Base-by-base conservation (phyloP, 1,139 yeast species). In the Hemisphaericaspora xylofermentans region DNA sequence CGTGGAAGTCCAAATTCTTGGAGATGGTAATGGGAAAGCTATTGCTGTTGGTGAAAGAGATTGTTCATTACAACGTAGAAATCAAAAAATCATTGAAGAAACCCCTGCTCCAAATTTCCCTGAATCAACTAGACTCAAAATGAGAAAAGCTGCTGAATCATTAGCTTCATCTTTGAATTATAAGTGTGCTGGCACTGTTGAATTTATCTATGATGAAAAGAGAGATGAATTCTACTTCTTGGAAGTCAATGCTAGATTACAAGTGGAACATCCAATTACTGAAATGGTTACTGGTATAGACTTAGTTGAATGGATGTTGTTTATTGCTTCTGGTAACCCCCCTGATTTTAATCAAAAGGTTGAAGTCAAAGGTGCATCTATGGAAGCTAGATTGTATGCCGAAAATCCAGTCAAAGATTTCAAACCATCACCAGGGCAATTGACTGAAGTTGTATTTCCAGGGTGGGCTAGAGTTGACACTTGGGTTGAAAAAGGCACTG, bases 141-240 rank as follows among this genome's bases (percentile, higher is more conserved):
- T 93, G 86, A 81, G 91, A 65, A 70, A 71, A 39, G 94, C 97
- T 32, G 91, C 96, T 32, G 95, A 87, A 61, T 82, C 82, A 40
- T 72, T 93, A 48, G 96, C 84, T 43, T 63, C 88, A 8, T 68
- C 85, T 19, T 80, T 93, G 82, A 81, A 86, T 52, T 93, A 93
- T 68, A 88, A 87, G 66, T 82, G 96, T 66, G 98, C 98, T 37
- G 98, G 98, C 61, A 93, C 98, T 7, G 96, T 93, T 52, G 98
- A 93, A 66, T 93, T 84, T 60, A 91, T 93, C 54, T 91, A 88
- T 56, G 98, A 93, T 58, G 84, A 85, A 56, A 71, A 61, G 43
- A 72, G 95, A 52, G 94, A 89, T 57, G 94, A 85, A 58, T 93
- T 89, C 61, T 93, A 91, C 71, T 93, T 93, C 67, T 72, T 93